Conservation (phyloP, 2,329 filamentous ascomycete genomes). For the Cryphonectria naterciae region DNA sequence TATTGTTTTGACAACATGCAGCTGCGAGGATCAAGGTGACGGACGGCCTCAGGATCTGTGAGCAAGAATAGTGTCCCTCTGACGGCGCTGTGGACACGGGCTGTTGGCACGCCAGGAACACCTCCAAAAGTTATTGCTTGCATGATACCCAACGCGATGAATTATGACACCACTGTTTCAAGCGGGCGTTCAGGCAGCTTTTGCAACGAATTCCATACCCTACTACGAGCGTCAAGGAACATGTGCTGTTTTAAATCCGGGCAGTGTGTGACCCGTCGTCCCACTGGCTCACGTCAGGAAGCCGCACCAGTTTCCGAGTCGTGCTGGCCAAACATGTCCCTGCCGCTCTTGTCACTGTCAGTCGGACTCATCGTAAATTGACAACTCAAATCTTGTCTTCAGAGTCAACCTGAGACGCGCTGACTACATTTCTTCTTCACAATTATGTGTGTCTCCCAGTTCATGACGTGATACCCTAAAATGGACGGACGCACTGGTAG, state of each 20-base stretch:
- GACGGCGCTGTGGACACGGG: background rate
- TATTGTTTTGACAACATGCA: background rate
- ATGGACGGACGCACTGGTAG: background rate
- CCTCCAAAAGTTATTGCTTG: conserved; percentile 14
- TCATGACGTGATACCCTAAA: background rate
- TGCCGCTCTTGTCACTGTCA: background rate
- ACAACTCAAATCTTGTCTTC: background rate
- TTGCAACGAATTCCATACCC: background rate
- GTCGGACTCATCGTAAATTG: background rate
- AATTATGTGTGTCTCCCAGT: background rate
- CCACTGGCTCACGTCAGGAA: background rate
- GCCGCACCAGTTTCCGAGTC: background rate
- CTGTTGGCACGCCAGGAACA: background rate
- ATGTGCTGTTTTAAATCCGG: background rate
- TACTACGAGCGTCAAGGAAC: background rate
- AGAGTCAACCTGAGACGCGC: background rate
- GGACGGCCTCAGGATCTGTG: background rate
- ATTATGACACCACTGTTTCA: background rate
- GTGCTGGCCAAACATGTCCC: background rate
- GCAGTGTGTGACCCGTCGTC: background rate
- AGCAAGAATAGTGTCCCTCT: background rate
- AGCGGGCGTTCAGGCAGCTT: background rate
- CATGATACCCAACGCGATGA: conserved; percentile 19
- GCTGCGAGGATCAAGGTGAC: background rate
- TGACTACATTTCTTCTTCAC: background rate